Base-by-base conservation (phyloP, 805 yeast genomes). In the Starmerella apis region DNA sequence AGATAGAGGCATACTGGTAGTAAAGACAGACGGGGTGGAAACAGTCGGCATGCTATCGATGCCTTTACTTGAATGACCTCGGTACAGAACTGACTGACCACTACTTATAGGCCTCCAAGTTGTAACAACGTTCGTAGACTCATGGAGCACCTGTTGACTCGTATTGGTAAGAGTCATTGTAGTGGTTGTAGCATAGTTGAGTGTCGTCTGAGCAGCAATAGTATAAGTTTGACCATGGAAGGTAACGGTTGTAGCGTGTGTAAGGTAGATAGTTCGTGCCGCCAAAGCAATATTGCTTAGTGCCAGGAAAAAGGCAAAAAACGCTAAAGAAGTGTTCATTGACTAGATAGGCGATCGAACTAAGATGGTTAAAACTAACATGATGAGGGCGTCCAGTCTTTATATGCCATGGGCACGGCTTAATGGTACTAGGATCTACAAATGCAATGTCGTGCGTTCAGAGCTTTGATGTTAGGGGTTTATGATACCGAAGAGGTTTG, bases 131-230 rank as follows among this genome's bases (percentile, higher is more conserved):
- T 6, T 6, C 13, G 22, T 16, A n/a, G 37, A 33, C 22, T 6
- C 22, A 33, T n/a, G 13, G 2, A 33, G 9, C 2, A 22, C 19
- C 19, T 2, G 11, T 7, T 18, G 20, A 6, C n/a, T 9, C 20
- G 20, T 33, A 16, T 11, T 16, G 25, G 18, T 23, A 11, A 6
- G 4, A 13, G 6, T 8, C 4, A 11, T 3, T n/a, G 28, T 43
- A 3, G 46, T 43, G 2, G 45, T 23, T 10, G 45, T 22, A 4
- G 30, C 32, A 46, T 50, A 53, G 13, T 14, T 16, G 18, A 54
- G 46, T 3, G 57, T 54, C 8, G 57, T 54, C 6, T 38, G 46
- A 3, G 47, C 51, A 6, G 49, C 49, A 24, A 54, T 46, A 24
- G 57, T 54, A 25, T 45, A 51, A 3, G 36, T 28, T 11, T 23